Base-by-base conservation (phyloP, 495 filamentous ascomycete species). In the Talaromyces liani region DNA sequence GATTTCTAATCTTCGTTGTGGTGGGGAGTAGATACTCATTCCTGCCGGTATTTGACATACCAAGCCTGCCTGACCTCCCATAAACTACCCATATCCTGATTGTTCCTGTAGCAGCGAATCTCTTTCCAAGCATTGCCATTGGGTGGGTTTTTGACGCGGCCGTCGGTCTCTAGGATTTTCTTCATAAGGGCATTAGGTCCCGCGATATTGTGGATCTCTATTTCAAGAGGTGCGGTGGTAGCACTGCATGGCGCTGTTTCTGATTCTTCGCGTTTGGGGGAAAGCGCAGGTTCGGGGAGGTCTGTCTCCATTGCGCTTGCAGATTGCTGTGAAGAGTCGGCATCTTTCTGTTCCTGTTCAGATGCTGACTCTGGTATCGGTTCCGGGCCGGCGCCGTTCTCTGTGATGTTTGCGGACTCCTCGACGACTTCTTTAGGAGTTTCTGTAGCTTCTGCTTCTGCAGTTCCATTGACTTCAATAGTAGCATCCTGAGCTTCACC, bases 31-130 rank as follows among this genome's bases (percentile, higher is more conserved):
- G 12, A 58, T 33, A 16, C 1, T 47, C 36, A 47, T 2, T 47
- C 39, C 47, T 62, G 41, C 53, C 58, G 20, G 8, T 27, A 47
- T 55, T 66, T 73, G 12, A 71, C 5, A 63, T 66, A 80, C 78
- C 77, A 80, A 57, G 72, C 71, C 53, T 83, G 78, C 24, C 82
- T 71, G 59, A 85, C 70, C 63, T 85, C 83, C 69, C 77, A 85
- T 9, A 84, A 72, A 59, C 72, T 80, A 6, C 83, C 83, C 65
- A 84, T 79, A 60, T 85, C 83, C 69, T 85, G 82, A 34, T 85
- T 82, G 33, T 80, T 69, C 25, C 83, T 73, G 34, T 76, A 77
- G 54, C 74, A 78, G 6, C 83, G 80, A 49, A 84, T 64, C 34
- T 74, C 70, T 64, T 83, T 82, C 82, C 82, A 85, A 6, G 79